These are phyloP conservation scores for Suillus ampliporus DNA, from an alignment of 768 basidiomycete species.

Conservation along the genomic window DNA sequence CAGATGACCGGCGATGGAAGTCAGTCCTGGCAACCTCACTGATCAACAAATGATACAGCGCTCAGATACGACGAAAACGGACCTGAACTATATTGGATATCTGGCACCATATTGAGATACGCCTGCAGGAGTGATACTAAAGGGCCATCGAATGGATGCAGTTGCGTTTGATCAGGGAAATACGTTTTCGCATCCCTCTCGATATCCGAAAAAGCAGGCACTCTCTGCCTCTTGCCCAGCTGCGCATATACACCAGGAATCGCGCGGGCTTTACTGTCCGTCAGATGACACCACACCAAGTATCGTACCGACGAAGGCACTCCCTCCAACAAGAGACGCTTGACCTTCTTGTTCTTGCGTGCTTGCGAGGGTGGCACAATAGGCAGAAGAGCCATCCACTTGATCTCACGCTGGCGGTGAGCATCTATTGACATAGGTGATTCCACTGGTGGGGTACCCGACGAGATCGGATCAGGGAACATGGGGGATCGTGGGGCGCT, in stretches of 20 bases:
- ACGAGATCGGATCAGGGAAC: slow-evolving; percentile 16
- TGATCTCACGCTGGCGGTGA: slow-evolving; percentile 76
- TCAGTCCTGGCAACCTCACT: slow-evolving; percentile 57
- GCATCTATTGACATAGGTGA: slow-evolving; percentile 48
- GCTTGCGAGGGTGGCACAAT: slow-evolving; percentile 63
- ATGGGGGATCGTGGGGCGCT: slow-evolving; percentile 32
- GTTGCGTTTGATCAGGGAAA: slow-evolving; percentile 63
- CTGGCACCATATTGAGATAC: slow-evolving; percentile 86
- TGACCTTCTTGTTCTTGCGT: slow-evolving; percentile 80
- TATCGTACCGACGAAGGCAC: slow-evolving; percentile 86
- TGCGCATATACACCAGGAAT: slow-evolving; percentile 73
- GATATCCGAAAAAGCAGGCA: slow-evolving; percentile 56
- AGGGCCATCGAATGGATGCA: slow-evolving; percentile 61
- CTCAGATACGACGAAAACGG: slow-evolving; percentile 19
- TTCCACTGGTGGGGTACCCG: slow-evolving; percentile 19
- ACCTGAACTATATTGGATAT: slow-evolving; percentile 74
- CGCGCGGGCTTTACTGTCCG: slow-evolving; percentile 73
- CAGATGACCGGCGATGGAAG: slow-evolving; percentile 73
- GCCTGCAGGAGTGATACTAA: slow-evolving; percentile 68
- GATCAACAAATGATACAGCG: slow-evolving; percentile 5
- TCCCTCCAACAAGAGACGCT: slow-evolving; percentile 74
- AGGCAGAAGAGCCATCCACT: slow-evolving; percentile 74
- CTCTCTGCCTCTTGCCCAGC: slow-evolving; percentile 59
- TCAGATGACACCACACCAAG: slow-evolving; percentile 82
- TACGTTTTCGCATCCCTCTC: slow-evolving; percentile 59